Conservation (phyloP, 306 rosid genomes). For the Prosopis cineraria region DNA sequence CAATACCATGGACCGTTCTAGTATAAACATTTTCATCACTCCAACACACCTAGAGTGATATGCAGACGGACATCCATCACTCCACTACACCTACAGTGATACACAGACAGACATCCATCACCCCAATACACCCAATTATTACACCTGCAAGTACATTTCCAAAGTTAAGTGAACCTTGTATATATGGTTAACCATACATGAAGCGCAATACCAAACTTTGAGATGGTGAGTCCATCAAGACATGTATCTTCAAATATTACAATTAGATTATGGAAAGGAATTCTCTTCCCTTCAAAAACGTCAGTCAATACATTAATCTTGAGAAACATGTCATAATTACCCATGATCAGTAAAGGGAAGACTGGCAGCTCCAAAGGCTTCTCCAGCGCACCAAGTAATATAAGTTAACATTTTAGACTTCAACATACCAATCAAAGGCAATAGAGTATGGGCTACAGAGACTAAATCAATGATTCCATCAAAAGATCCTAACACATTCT, state of each 20-base stretch:
- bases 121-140: slow-evolving; percentile 75
- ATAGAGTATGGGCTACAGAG: too few relatives aligned
- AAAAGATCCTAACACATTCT: too few relatives aligned
- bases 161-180: neutral
- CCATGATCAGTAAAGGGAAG: too few relatives aligned
- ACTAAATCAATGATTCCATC: too few relatives aligned
- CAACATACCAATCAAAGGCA: too few relatives aligned
- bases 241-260: neutral
- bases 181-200: neutral
- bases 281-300: too few relatives aligned
- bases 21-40: slow-evolving; percentile 73
- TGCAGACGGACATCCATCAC: slow-evolving; percentile 98
- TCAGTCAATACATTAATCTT: too few relatives aligned
- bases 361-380: too few relatives aligned
- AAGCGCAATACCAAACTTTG: too few relatives aligned
- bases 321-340: too few relatives aligned
- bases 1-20: slow-evolving; percentile 96
- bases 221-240: neutral
- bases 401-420: too few relatives aligned
- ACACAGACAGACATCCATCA: slow-evolving; percentile 94
- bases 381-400: too few relatives aligned
- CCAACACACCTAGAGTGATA: slow-evolving; percentile 97
- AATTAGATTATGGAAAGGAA: neutral
- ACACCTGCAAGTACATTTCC: slow-evolving; percentile 51
- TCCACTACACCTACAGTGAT: slow-evolving; percentile 97